Conservation (phyloP, 768 basidiomycete species). For the Imleria badia region DNA sequence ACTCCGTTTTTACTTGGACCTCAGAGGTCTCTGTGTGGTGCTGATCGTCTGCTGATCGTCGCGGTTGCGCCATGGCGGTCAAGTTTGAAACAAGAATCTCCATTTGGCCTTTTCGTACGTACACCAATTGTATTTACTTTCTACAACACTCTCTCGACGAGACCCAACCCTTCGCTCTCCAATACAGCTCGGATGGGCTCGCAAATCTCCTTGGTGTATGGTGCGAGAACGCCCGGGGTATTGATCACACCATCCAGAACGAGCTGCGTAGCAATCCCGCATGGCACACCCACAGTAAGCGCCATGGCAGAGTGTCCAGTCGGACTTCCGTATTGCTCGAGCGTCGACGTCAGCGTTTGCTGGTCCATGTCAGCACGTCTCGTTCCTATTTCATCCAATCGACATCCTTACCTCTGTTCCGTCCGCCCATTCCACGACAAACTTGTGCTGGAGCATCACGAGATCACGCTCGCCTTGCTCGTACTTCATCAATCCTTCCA, state of each 20-base stretch:
- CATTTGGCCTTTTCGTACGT: no score
- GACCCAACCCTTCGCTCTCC: conserved; percentile 73
- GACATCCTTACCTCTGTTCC: conserved; percentile 57
- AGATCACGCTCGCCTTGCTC: conserved; percentile 89
- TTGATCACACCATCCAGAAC: conserved; percentile 84
- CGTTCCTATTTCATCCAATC: neutral
- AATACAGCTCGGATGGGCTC: conserved; percentile 65
- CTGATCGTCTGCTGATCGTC: conserved; percentile 51
- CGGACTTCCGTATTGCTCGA: conserved; percentile 84
- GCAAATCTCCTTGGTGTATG: conserved; percentile 85
- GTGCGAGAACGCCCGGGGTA: conserved; percentile 78
- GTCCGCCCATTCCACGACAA: conserved; percentile 86
- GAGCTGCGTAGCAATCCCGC: conserved; percentile 90
- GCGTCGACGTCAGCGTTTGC: conserved; percentile 88
- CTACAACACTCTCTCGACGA: conserved; percentile 69
- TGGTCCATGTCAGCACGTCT: conserved; percentile 26
- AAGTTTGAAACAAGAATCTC: neutral
- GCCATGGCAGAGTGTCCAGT: conserved; percentile 90
- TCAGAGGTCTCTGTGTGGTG: conserved; percentile 63
- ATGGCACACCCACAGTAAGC: conserved; percentile 85
- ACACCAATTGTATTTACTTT: neutral
- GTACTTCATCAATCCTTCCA: conserved; percentile 93
- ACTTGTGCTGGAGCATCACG: conserved; percentile 98
- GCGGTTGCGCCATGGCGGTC: conserved; percentile 22
- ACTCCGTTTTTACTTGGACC: conserved; percentile 65